Base-by-base conservation (phyloP, 768 basidiomycete genomes). In the Daedalea quercina region DNA sequence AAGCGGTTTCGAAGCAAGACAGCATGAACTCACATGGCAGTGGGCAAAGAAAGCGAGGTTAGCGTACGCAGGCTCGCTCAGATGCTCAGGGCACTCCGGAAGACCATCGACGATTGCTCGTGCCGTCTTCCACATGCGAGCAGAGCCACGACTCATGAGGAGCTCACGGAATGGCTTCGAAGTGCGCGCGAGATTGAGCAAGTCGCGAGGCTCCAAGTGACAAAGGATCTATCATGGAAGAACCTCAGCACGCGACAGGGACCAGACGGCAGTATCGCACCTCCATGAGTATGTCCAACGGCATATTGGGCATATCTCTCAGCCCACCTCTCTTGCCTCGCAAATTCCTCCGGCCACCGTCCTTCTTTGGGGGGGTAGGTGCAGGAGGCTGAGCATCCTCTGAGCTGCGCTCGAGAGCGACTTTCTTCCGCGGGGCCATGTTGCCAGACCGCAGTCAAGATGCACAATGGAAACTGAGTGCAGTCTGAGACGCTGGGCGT, bases 21-120 rank as follows among this genome's bases (percentile, higher is more conserved):
- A 3, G 9, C 0, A 31, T 12, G 20, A 4, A 50, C 57, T 31
- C 22, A 57, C 60, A 53, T 58, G 56, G 35, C 57, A 61, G 23
- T 57, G 25, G 1, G 54, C n/a, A 33, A 44, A 54, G 52, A 59
- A 61, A 26, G 51, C 17, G 13, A 61, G 51, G 44, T 57, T 57
- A n/a, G 55, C 58, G n/a, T 59, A 59, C 15, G 28, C 51, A 1
- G 56, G 55, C 26, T 61, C 60, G 37, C 49, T 50, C 22, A 61
- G 46, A 23, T 53, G 42, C 3, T 51, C 31, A 11, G 60, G 60
- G 22, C 57, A 59, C 4, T 58, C 47, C 1, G 60, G 60, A 8
- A 59, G 40, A 9, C 40, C 55, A 2, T 51, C 41, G 34, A 61
- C 46, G n/a, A 47, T 49, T 34, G 44, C 28, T 20, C 55, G 28